Base-by-base conservation (phyloP, 2,329 filamentous ascomycete species). In the Tolypocladium endophyticum region DNA sequence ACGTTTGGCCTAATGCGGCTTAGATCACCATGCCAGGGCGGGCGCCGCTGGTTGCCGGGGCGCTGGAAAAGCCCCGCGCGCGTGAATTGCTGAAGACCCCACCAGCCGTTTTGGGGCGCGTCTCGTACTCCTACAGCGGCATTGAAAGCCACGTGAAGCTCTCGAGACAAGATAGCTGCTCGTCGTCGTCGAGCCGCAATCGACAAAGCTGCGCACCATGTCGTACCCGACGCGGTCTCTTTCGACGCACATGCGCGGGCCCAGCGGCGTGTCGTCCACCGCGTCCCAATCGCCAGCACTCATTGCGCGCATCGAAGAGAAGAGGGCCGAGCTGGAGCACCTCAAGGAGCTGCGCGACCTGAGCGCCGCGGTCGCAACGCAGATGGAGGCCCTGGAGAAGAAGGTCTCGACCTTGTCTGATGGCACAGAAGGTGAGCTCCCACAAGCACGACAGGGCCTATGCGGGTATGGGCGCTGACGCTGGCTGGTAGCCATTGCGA, bases 351-450 rank as follows among this genome's bases (percentile, higher is more conserved):
- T 95, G 57, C 84, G 89, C 65, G 87, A 92, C 67, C 79, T 95
- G 54, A 93, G 89, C 66, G 88, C 87, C 28, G 88, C 87, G 2
- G 81, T 93, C 39, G 90, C 90, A 50, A 81, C 83, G 47, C 90
- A 94, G 72, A 94, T 95, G 89, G 87, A 92, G 70, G 85, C 86
- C 62, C 74, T 95, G 58, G 88, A 92, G 67, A 83, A 88, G 69
- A 93, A 92, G 72, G 76, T 95, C 11, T 79, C 81, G 18, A 95
- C 90, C 0, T 74, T 95, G 33, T 89, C 88, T 1, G 86, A 92
- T 66, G 90, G 90, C 18, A 94, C 90, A 36, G 89, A 94, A 82
- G 88, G 88, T 88, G 70, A 61, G 59, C 47, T n/a, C 9, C 20
- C n/a, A 5, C 14, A 18, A 11, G 20, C 30, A n/a, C 30, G 4